Conservation (phyloP, 352 stramenopile species). For the Globisporangium spinosum region DNA sequence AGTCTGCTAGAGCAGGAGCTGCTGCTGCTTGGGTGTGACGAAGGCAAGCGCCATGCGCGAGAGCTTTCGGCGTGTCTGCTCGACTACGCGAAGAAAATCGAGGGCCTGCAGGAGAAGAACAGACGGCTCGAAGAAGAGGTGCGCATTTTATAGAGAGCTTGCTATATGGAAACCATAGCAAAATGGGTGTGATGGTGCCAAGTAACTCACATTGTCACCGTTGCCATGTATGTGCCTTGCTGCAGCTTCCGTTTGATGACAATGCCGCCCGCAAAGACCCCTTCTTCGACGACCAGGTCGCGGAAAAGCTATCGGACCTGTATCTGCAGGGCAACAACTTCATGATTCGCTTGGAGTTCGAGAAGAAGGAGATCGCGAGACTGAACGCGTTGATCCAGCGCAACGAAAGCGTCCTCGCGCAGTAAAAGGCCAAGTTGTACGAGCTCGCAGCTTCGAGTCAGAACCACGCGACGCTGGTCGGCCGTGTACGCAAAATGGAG, state of each 20-base stretch:
- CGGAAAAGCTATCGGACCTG: conserved; percentile 74
- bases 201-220: not conserved
- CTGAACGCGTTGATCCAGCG: conserved; percentile 66
- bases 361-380: conserved; percentile 64
- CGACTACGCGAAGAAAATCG: conserved; percentile 76
- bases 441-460: conserved; percentile 66
- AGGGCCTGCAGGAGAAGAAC: conserved; percentile 75
- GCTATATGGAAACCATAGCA: too few relatives aligned
- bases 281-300: conserved; percentile 69
- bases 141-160: too few relatives aligned
- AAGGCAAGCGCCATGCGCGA: conserved; percentile 68
- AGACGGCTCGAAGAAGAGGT: conserved; percentile 69
- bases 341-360: conserved; percentile 72
- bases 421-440: conserved; percentile 76
- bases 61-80: conserved; percentile 59
- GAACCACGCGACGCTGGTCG: conserved; percentile 60
- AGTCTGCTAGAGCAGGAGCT: conserved; percentile 68
- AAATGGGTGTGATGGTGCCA: too few relatives aligned
- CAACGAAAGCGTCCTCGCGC: conserved; percentile 49
- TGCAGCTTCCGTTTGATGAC: conserved; percentile 72
- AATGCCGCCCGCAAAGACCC: conserved; percentile 62
- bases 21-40: conserved; percentile 60
- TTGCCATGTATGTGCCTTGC: not conserved
- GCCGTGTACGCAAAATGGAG: conserved; percentile 74
- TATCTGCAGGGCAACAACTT: conserved; percentile 82